Percentiles rank a stretch among this genome's conserved stretches.
phyloP scores from a whole-genome alignment of 345 rosid species.

The Combretum micranthum region DNA sequence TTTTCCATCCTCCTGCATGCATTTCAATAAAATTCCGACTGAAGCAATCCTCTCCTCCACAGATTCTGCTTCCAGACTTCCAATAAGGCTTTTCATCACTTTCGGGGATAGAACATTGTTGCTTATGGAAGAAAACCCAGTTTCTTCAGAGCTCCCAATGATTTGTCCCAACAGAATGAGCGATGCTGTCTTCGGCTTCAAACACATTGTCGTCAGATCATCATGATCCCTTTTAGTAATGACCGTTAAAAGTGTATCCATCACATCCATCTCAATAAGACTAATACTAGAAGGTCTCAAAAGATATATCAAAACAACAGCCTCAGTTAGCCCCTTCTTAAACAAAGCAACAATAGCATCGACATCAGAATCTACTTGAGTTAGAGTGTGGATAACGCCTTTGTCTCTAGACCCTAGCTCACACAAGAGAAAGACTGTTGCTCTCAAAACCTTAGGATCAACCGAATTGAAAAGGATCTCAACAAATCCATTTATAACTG shows the following conservation, averaged over 20 bases:
- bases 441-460: conserved; percentile 36
- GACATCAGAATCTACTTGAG: conserved; percentile 57
- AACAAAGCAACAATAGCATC: conserved; percentile 52
- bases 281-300: conserved; percentile 34
- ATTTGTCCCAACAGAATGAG: conserved; percentile 43
- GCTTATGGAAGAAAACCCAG: conserved; percentile 25
- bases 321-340: conserved; percentile 58
- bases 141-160: conserved; percentile 29
- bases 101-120: conserved; percentile 28
- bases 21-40: conserved; percentile 37
- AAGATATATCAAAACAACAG: conserved; percentile 47
- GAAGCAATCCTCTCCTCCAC: conserved; percentile 56
- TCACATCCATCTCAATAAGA: conserved; percentile 44
- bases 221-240: conserved; percentile 25
- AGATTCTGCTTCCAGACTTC: conserved; percentile 44
- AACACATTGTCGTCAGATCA: conserved; percentile 34
- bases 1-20: conserved; percentile 52
- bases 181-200: conserved; percentile 53
- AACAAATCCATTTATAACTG: conserved; percentile 56
- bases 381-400: conserved; percentile 52
- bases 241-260: conserved; percentile 37
- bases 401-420: conserved; percentile 67
- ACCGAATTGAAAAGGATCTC: conserved; percentile 66
- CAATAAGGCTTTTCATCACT: conserved; percentile 28
- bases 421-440: conserved; percentile 48